Percentiles rank a stretch among this genome's conserved stretches.
Conservation (phyloP, 2,329 filamentous ascomycete species). For the Penicillium sp. region DNA sequence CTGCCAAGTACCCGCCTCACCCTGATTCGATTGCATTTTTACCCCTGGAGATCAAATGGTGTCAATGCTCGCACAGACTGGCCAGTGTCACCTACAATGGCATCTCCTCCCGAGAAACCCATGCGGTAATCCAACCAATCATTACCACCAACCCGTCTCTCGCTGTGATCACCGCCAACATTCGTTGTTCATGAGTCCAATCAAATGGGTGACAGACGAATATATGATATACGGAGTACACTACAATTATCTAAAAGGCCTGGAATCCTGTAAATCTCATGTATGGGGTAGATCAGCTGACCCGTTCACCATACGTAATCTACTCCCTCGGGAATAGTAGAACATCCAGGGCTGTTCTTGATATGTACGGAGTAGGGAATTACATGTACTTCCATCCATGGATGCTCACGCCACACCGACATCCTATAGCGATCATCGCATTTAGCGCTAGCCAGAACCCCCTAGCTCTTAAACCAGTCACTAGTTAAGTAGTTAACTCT, state of each 20-base stretch:
- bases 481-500: neutral
- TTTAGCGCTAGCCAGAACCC: neutral
- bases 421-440: neutral
- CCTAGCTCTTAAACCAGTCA: neutral
- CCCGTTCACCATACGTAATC: no score
- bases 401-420: neutral
- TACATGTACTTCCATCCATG: no score
- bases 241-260: neutral
- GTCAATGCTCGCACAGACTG: neutral
- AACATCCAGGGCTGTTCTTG: no score
- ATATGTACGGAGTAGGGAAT: no score
- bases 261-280: neutral
- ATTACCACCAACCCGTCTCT: conserved; percentile 4
- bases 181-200: conserved; percentile 17
- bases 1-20: neutral
- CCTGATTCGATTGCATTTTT: neutral
- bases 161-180: conserved; percentile 19
- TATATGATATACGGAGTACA: neutral
- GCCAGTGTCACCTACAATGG: neutral
- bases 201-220: neutral
- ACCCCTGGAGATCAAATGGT: neutral
- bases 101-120: neutral
- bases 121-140: conserved; percentile 24
- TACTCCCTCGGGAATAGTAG: no score
- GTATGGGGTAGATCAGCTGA: neutral